Conservation (phyloP, 2,329 filamentous ascomycete species). For the Paracamarosporium sp. region DNA sequence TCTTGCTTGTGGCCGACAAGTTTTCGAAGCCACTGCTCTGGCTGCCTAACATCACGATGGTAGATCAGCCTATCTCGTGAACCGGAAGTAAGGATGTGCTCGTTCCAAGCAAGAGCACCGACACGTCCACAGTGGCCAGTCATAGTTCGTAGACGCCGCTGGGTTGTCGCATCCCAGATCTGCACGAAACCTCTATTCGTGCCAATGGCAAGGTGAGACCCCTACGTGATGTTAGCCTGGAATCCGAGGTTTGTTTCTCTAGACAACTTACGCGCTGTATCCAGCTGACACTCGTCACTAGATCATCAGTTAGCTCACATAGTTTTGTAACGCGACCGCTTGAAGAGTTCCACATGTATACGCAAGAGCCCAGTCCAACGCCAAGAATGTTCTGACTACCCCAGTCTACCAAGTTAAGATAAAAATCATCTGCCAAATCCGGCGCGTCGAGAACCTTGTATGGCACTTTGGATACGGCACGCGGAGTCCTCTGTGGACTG, state of each 20-base stretch:
- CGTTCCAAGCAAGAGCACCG: slow-evolving; percentile 95
- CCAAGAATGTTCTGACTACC: slow-evolving; percentile 93
- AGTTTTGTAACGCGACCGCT: slow-evolving; percentile 91
- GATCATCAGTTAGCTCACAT: slow-evolving; percentile 90
- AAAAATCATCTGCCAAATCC: slow-evolving; percentile 96
- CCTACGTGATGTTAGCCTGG: slow-evolving; percentile 51
- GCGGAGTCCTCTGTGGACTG: slow-evolving; percentile 84
- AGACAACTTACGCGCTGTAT: slow-evolving; percentile 74
- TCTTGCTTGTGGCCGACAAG: slow-evolving; percentile 97
- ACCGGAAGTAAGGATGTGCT: slow-evolving; percentile 94
- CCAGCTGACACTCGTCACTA: slow-evolving; percentile 96
- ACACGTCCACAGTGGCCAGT: slow-evolving; percentile 93
- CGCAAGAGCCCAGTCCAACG: slow-evolving; percentile 88
- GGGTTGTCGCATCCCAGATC: slow-evolving; percentile 94
- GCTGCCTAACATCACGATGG: slow-evolving; percentile 91
- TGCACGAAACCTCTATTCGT: slow-evolving; percentile 94
- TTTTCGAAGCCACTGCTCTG: slow-evolving; percentile 87
- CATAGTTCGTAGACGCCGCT: slow-evolving; percentile 89
- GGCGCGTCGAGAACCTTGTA: slow-evolving; percentile 98
- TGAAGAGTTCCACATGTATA: slow-evolving; percentile 98
- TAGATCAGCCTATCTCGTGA: slow-evolving; percentile 93
- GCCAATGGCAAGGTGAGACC: slow-evolving; percentile 93
- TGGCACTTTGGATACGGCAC: slow-evolving; percentile 92
- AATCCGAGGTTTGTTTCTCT: background rate
- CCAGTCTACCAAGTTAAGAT: slow-evolving; percentile 97